Evolutionary conservation across 2,329 filamentous ascomycete species (phyloP).

Genomic region (Neonectria hederae): DNA sequence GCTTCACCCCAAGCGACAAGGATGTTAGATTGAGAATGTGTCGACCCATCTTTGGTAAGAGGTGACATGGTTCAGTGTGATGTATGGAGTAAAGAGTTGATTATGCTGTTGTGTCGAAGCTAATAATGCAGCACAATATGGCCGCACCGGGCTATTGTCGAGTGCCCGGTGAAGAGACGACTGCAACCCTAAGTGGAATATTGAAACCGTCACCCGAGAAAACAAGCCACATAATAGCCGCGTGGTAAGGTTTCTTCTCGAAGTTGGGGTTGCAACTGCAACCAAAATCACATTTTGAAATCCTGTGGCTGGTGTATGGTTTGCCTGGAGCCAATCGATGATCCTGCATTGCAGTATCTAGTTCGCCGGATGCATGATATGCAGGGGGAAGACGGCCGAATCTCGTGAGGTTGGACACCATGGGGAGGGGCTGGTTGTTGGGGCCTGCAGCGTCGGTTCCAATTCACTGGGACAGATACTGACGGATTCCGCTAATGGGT

Average conservation of each 20-base stretch:
- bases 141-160: neutral
- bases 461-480: neutral
- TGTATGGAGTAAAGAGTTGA: neutral
- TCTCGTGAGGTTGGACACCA: neutral
- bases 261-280: neutral
- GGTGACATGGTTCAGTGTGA: neutral
- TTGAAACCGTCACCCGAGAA: neutral
- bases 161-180: neutral
- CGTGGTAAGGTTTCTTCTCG: neutral
- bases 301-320: neutral
- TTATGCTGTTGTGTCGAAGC: neutral
- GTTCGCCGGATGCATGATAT: neutral
- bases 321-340: neutral
- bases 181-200: neutral
- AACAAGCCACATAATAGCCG: neutral
- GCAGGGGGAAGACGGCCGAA: neutral
- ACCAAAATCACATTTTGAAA: neutral
- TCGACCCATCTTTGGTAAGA: neutral
- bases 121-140: neutral
- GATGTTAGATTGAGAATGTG: neutral
- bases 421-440: neutral
- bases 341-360: neutral
- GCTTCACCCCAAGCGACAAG: neutral
- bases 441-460: neutral
- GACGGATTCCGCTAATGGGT: neutral